Evolutionary conservation across 768 basidiomycete species (phyloP).

Genomic region (Clathrus columnatus): DNA sequence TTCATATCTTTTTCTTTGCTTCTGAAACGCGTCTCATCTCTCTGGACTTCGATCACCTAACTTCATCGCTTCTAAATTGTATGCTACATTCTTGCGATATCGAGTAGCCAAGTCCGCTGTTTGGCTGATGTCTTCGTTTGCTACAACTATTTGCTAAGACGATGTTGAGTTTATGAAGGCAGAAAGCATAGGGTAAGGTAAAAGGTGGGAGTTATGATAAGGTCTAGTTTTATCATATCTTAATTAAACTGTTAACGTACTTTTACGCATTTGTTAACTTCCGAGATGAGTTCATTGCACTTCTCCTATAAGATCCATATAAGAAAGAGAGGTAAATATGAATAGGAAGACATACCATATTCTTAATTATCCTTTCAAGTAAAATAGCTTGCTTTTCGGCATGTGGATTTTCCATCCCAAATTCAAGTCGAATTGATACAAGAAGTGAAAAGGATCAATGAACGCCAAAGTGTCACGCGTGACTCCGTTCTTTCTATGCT

Average conservation of each 20-base stretch:
- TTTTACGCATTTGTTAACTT: slow-evolving; percentile 83
- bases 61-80: slow-evolving; percentile 64
- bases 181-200: not conserved
- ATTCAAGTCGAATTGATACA: not conserved
- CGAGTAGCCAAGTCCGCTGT: slow-evolving; percentile 80
- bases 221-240: not conserved
- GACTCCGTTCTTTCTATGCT: no score
- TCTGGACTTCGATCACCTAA: slow-evolving; percentile 1
- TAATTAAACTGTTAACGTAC: slow-evolving; percentile 35
- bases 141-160: slow-evolving; percentile 65
- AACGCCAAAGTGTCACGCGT: not conserved
- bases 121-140: slow-evolving; percentile 67
- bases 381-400: slow-evolving; percentile 87
- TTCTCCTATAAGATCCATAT: slow-evolving; percentile 50
- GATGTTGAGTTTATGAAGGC: not conserved
- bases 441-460: not conserved
- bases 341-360: slow-evolving; percentile 47
- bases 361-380: slow-evolving; percentile 85
- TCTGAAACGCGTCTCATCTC: not conserved
- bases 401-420: slow-evolving; percentile 94
- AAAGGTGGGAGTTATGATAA: not conserved
- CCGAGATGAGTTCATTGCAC: slow-evolving; percentile 83
- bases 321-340: not conserved
- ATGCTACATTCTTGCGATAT: slow-evolving; percentile 89
- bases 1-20: not conserved